Conservation (phyloP, 2,329 filamentous ascomycete genomes). For the Alternaria solani region DNA sequence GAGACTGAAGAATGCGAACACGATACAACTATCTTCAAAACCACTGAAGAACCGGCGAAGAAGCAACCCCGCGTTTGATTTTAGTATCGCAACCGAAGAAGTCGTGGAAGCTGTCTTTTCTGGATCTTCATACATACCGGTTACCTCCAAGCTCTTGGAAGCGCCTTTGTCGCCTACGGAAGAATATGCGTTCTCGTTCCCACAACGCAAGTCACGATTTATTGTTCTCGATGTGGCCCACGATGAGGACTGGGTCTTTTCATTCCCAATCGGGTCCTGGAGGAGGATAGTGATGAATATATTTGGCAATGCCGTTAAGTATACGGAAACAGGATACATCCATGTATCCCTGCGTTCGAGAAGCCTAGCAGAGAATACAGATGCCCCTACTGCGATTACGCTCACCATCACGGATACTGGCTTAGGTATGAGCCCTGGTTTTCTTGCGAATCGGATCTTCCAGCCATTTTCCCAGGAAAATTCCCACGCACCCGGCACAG, state of each 20-base stretch:
- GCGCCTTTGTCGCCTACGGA: slow-evolving; percentile 8
- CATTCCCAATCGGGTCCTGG: slow-evolving; percentile 50
- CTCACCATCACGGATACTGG: slow-evolving; percentile 51
- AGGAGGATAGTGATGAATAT: slow-evolving; percentile 50
- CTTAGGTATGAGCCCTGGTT: slow-evolving; percentile 45
- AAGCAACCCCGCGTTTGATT: slow-evolving; percentile 30
- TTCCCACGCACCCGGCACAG: slow-evolving; percentile 28
- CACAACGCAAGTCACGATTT: slow-evolving; percentile 32
- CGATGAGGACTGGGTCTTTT: slow-evolving; percentile 53
- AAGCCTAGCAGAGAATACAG: slow-evolving; percentile 1
- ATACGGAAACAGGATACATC: slow-evolving; percentile 43
- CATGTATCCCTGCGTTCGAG: slow-evolving; percentile 34
- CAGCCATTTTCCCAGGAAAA: slow-evolving; percentile 50
- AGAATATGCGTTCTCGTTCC: background rate
- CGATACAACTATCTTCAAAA: slow-evolving; percentile 40
- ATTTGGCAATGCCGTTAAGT: slow-evolving; percentile 50
- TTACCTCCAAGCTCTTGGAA: slow-evolving; percentile 18
- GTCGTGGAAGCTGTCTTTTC: slow-evolving; percentile 38
- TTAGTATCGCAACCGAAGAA: slow-evolving; percentile 31
- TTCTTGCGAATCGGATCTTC: slow-evolving; percentile 43
- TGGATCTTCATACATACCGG: slow-evolving; percentile 45
- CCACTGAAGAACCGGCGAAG: slow-evolving; percentile 35
- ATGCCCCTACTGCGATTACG: slow-evolving; percentile 23
- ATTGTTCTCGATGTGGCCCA: slow-evolving; percentile 38
- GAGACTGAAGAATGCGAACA: slow-evolving; percentile 38